Base-by-base conservation (phyloP, 371 early-diverging fungal species). In the Batkoa obscura region DNA sequence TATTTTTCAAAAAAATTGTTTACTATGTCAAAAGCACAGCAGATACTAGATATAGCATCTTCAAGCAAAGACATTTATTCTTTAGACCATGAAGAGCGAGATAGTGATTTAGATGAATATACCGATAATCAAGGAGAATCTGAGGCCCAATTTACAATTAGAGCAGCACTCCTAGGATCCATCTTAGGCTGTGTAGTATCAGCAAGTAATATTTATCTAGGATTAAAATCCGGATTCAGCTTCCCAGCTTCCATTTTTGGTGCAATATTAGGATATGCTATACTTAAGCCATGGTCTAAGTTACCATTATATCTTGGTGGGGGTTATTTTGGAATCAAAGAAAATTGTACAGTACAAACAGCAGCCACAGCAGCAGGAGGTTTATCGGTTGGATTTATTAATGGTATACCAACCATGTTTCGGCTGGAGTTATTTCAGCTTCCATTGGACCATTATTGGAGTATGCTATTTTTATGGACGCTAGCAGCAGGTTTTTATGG, bases 291-390 rank as follows among this genome's bases (percentile, higher is more conserved):
- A 6, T n/a, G 81, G 0, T 72, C 76, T 13, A 61, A 61, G 23
- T 58, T 76, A 5, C 76, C 73, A 10, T 53, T 46, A 8, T 68
- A 70, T 57, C 74, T 74, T 52, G 76, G 77, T 54, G 76, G 74
- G 50, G 71, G 76, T 5, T 66, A 76, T 53, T 81, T 81, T 66
- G 82, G 82, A 31, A 72, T 80, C 33, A 74, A 78, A 58, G 84
- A 83, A 59, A 81, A 83, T 58, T 70, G 75, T 57, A 73, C 81
- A 39, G 78, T 75, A 45, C 81, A 81, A 67, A 69, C 79, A 23
- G 78, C 81, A 41, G 82, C 81, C 5, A 79, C 81, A 0, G 72
- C 81, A 31, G 77, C 84, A 43, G 81, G 82, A 50, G 81, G 80
- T 57, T 74, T 84, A 15, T 73, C 77, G 42, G 72, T 70, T 15